Evolutionary conservation across 768 basidiomycete genomes (phyloP), one percentile per base, ranked within the genome.

Genomic region (Pleurotus djamor): DNA sequence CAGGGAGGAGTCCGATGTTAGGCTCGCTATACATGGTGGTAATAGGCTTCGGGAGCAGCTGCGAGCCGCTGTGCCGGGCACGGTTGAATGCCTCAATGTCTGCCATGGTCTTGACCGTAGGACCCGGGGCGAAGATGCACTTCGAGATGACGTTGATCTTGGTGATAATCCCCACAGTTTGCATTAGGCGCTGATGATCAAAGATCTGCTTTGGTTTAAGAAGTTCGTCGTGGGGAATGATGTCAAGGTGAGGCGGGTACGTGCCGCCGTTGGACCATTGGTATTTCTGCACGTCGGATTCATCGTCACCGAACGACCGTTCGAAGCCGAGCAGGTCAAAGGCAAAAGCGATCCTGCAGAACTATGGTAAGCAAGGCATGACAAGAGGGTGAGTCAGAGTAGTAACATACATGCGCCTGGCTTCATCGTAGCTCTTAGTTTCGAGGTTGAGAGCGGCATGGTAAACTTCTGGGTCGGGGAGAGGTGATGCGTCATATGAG

Each of bases 1-100:
- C 71, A 32, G 55, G 32, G 32, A 69, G 66, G 50, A 61, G 62
- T 1, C 71, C 71, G 16, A 72, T 63, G 57, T 71, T 72, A 17
- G 57, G 59, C 47, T 57, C 50, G 37, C 44, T 63, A 54, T 65
- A 69, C 65, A 69, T 67, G 52, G 67, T 60, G 21, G 38, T 32
- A n/a, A 48, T 44, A 37, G 55, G 54, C n/a, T 13, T 14, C 6
- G 21, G 21, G 3, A 28, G 21, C 21, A 28, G 21, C 21, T 28
- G 21, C 28, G 17, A 32, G 21, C 32, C 13, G n/a, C 54, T 36
- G 34, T 61, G 62, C 16, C 60, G 55, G 32, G 41, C 41, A 13
- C 17, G 35, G 44, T 63, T 63, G 32, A 64, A 62, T 7, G 62
- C 55, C 36, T 60, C 63, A 41, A 69, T 61, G 28, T 45, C 61